Evolutionary conservation across 345 rosid species (phyloP), one percentile per base, ranked within the genome.

Genomic region (Raphanus sativus): DNA sequence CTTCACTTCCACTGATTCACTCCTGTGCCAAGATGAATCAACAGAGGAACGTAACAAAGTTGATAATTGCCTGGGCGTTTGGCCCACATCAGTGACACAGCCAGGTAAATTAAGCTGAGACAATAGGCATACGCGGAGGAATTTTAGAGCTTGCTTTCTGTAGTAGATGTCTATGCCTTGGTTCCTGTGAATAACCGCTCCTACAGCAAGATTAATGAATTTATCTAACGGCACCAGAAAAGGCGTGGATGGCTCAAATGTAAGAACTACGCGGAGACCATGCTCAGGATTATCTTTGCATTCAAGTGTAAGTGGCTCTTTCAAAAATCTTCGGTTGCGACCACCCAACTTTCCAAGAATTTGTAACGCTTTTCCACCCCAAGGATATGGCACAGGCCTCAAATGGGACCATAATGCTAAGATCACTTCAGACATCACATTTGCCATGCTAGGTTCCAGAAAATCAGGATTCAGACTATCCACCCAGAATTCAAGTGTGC

Each of bases 401-500:
- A 96, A 81, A 83, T 92, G 96, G 82, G 94, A 91, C 99, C 99
- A 96, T 71, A 96, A 78, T 73, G 98, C 96, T 81, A 95, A 90
- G 82, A 92, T 92, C 86, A 92, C 97, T 84, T 92, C 97, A 1
- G 97, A 91, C 96, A 91, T 92, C 69, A 95, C 96, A 84, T 86
- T 95, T 8, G 96, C 97, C 98, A 95, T 92, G 77, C 94, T 92
- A 38, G 99, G 97, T 83, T 95, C 99, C 82, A 95, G 75, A 84
- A 92, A 95, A 80, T 92, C 99, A 59, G 99, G 99, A 88, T 95
- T 95, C 71, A 95, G 86, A 81, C 97, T 95, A 77, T 92, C 99
- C n/a, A 95, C 97, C 99, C 99, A 95, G 82, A 95, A 95, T 81
- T 95, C 99, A 52, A 95, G 93, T 56, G 98, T 95, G 78, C 96